Evolutionary conservation across 83 land plant genomes (phyloP).

Genomic region (Thuja plicata): DNA sequence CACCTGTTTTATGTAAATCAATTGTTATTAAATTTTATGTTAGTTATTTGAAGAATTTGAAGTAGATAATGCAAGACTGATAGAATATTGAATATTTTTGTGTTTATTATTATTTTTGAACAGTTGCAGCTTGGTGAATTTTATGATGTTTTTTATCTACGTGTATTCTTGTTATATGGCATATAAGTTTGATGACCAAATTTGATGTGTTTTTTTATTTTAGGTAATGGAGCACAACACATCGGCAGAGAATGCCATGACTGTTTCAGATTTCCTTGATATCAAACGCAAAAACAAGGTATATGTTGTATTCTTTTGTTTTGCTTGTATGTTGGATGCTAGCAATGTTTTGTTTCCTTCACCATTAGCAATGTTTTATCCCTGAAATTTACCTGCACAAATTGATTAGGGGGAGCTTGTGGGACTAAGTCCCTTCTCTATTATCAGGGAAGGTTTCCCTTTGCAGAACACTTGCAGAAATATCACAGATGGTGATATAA

Average conservation of each 20-base stretch:
- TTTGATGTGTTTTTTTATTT: neutral
- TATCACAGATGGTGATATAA: no score
- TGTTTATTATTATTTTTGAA: neutral
- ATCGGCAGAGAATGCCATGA: constrained; percentile 67
- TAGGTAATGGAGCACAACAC: constrained; percentile 92
- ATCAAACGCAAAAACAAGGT: constrained; percentile 91
- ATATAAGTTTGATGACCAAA: neutral
- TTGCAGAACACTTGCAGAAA: no score
- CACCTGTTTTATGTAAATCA: neutral
- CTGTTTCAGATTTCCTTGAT: constrained; percentile 84
- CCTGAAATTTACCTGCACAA: no score
- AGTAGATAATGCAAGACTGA: neutral
- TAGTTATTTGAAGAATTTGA: neutral
- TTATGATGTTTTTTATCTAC: neutral
- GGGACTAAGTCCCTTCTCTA: no score
- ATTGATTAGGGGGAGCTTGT: no score
- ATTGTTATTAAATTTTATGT: neutral
- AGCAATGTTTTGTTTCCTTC: neutral
- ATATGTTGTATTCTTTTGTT: neutral
- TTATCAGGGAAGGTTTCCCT: no score
- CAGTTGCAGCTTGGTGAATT: neutral
- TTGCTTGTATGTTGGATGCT: neutral
- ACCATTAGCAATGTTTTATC: neutral
- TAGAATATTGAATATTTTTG: neutral
- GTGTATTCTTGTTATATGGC: neutral